Percentiles rank a stretch among this genome's conserved stretches.
Evolutionary conservation across 228 moss, liverwort and hornwort species (phyloP).

Genomic region (Sphagnum fallax): DNA sequence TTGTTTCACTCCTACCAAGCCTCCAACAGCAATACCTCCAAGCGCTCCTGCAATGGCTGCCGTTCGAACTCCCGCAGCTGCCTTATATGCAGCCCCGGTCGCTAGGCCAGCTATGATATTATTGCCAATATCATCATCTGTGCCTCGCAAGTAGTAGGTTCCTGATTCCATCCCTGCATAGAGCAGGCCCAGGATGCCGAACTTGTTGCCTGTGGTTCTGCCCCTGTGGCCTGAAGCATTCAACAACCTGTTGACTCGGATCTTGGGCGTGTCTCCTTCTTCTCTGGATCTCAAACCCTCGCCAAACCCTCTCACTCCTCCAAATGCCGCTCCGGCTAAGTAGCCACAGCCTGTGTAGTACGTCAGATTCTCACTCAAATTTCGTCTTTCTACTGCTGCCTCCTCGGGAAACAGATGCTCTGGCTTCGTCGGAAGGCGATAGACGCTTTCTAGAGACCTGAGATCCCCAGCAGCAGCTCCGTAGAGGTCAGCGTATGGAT

Average conservation of each 20-base stretch:
- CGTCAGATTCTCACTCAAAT: conserved; percentile 94
- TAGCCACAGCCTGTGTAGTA: conserved; percentile 88
- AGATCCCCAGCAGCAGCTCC: conserved; percentile 38
- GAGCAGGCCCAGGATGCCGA: conserved; percentile 74
- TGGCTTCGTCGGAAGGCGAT: conserved; percentile 59
- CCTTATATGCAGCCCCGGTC: conserved; percentile 75
- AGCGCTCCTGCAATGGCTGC: conserved; percentile 86
- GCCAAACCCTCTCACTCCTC: conserved; percentile 45
- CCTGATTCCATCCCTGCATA: conserved; percentile 83
- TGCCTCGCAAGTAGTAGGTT: conserved; percentile 52
- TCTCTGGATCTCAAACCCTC: conserved; percentile 73
- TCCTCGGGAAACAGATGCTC: conserved; percentile 87
- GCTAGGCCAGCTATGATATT: conserved; percentile 73
- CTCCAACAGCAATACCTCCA: conserved; percentile 68
- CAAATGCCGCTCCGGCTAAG: conserved; percentile 52
- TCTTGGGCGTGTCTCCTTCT: conserved; percentile 62
- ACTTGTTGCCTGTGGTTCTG: conserved; percentile 59
- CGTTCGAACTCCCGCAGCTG: conserved; percentile 78
- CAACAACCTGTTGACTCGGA: conserved; percentile 70
- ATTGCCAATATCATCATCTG: conserved; percentile 74
- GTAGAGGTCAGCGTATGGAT: conserved; percentile 77
- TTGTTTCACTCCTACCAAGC: conserved; percentile 69
- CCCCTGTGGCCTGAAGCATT: conserved; percentile 84
- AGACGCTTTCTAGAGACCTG: conserved; percentile 61
- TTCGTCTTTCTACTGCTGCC: conserved; percentile 60